Percentiles rank a stretch among this genome's conserved stretches.
These are phyloP conservation scores for Chrysopogon serrulatus DNA, from an alignment of 176 grass and related monocot genomes.

Conservation along the genomic window DNA sequence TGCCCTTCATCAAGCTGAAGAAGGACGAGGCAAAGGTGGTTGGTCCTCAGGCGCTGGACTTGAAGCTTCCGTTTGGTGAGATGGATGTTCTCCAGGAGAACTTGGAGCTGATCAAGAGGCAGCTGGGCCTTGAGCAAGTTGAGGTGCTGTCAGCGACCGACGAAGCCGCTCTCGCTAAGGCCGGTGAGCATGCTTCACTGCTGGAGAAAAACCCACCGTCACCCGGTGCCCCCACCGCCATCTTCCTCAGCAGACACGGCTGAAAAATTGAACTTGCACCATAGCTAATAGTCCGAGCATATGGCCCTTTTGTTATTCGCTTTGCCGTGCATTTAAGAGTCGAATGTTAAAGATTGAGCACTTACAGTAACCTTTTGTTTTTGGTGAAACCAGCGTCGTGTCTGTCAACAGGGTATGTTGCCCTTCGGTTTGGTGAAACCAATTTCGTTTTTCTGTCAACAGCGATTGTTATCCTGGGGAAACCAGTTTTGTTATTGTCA, in stretches of 20 bases:
- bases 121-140: conserved; percentile 41
- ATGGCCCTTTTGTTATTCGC: background rate
- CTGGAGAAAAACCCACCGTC: conserved; percentile 40
- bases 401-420: background rate
- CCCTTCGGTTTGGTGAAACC: background rate
- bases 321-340: background rate
- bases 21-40: conserved; percentile 45
- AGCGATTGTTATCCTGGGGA: background rate
- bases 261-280: background rate
- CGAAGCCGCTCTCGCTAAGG: conserved; percentile 4
- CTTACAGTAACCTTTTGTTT: background rate
- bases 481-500: background rate
- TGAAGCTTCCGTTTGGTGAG: conserved; percentile 59
- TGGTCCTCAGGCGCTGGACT: conserved; percentile 45
- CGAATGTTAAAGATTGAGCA: background rate
- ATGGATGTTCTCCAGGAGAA: conserved; percentile 54
- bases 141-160: conserved; percentile 30
- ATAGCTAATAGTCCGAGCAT: background rate
- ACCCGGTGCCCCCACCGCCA: conserved; percentile 34
- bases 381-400: background rate
- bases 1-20: conserved; percentile 74
- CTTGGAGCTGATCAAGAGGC: conserved; percentile 50
- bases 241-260: conserved; percentile 34
- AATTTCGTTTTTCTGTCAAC: background rate
- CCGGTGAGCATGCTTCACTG: conserved; percentile 28